phyloP scores from a whole-genome alignment of 2,329 filamentous ascomycete genomes.

The Polychaeton citri region DNA sequence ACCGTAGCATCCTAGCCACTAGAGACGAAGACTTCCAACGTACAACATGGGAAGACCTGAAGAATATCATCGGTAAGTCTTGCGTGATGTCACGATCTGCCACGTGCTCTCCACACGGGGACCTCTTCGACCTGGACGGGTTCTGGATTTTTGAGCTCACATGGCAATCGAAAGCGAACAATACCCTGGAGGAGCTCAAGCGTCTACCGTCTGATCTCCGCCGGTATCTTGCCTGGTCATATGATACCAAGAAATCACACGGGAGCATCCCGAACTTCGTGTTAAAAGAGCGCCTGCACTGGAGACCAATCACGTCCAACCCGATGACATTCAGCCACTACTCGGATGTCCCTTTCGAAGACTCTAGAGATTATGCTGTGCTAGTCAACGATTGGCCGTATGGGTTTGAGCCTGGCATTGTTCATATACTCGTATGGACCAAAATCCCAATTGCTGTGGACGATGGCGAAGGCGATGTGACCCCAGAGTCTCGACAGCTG shows the following conservation, averaged over 20 bases:
- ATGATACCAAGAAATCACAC: conserved; percentile 39
- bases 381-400: conserved; percentile 53
- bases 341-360: conserved; percentile 39
- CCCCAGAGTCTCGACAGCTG: conserved; percentile 32
- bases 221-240: conserved; percentile 47
- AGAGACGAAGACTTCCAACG: conserved; percentile 39
- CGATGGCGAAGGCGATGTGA: conserved; percentile 35
- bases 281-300: conserved; percentile 40
- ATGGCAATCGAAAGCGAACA: conserved; percentile 19
- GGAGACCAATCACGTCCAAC: conserved; percentile 24
- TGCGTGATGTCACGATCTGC: not conserved
- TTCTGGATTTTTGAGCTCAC: too few relatives aligned
- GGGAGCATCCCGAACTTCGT: conserved; percentile 45
- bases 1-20: conserved; percentile 35
- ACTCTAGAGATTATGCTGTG: conserved; percentile 41
- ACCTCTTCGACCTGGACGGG: too few relatives aligned
- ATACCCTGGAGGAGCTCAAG: conserved; percentile 43
- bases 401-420: conserved; percentile 40
- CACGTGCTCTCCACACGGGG: too few relatives aligned
- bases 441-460: conserved; percentile 37
- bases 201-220: conserved; percentile 45
- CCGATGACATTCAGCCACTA: conserved; percentile 27
- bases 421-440: conserved; percentile 45
- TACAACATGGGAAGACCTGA: conserved; percentile 40
- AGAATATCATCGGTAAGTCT: conserved; percentile 36